phyloP scores from a whole-genome alignment of 2,329 filamentous ascomycete genomes.

The Boeremia exigua region DNA sequence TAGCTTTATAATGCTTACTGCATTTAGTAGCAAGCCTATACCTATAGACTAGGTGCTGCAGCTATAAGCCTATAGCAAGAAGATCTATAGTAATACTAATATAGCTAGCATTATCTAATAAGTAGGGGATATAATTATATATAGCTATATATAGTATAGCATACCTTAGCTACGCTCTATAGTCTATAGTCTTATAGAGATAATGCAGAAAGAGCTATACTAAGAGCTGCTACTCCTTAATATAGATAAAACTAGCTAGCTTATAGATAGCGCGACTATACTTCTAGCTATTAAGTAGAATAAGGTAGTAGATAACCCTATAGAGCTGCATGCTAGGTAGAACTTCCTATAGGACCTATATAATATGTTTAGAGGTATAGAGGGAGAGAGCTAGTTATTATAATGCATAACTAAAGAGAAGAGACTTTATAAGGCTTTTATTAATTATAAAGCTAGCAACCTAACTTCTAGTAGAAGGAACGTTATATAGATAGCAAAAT shows the following conservation, averaged over 20 bases:
- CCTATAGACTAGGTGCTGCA: slow-evolving; percentile 7
- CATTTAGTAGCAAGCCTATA: no score
- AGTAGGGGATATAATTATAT: neutral
- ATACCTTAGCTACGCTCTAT: neutral
- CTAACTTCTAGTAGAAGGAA: neutral
- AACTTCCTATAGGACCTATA: neutral
- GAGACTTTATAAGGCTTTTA: neutral
- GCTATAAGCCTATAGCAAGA: no score
- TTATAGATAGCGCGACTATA: neutral
- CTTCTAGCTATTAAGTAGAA: neutral
- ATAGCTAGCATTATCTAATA: slow-evolving; percentile 5
- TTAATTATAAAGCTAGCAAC: neutral
- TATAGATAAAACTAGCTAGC: neutral
- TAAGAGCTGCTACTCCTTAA: neutral
- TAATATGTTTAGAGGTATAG: neutral
- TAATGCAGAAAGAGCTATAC: neutral
- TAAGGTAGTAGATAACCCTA: neutral
- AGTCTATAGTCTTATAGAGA: neutral
- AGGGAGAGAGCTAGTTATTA: neutral
- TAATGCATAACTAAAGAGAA: neutral
- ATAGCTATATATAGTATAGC: neutral
- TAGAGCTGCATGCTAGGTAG: neutral
- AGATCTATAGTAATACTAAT: slow-evolving; percentile 5
- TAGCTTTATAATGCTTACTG: no score
- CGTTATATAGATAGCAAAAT: neutral